These are phyloP conservation scores for Moesziomyces parantarcticus DNA, from an alignment of 1,284 basidiomycete genomes.

Conservation along the genomic window DNA sequence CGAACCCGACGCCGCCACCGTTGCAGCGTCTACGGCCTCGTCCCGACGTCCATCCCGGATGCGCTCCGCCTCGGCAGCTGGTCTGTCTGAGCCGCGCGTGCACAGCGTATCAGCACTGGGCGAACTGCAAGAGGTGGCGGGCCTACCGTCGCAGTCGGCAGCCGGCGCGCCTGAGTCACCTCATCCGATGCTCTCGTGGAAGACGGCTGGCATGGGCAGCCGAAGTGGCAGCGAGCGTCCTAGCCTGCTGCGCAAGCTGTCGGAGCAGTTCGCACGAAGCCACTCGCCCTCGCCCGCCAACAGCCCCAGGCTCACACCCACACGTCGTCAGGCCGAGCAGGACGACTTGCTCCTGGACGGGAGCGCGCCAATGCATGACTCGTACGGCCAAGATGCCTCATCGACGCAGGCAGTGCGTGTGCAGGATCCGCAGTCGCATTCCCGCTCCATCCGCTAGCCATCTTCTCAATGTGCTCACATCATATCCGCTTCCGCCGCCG, in stretches of 20 bases:
- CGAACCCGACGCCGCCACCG: not conserved
- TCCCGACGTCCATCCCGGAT: constrained; percentile 14
- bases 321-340: constrained; percentile 4
- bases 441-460: constrained; percentile 18
- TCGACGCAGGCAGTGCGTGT: too few species aligned
- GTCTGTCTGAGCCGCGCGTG: constrained; percentile 31
- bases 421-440: too few species aligned
- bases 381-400: too few species aligned
- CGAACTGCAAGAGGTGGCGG: constrained; percentile 13
- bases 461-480: too few species aligned
- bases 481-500: too few species aligned
- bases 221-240: constrained; percentile 10
- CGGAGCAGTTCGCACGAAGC: constrained; percentile 30
- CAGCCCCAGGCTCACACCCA: constrained; percentile 25
- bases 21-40: constrained; percentile 1
- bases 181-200: not conserved
- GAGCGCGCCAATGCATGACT: not conserved
- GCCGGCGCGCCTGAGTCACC: constrained; percentile 13
- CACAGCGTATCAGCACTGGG: constrained; percentile 37
- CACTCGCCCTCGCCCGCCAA: constrained; percentile 24
- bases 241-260: constrained; percentile 33
- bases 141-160: not conserved
- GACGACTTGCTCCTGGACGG: constrained; percentile 13
- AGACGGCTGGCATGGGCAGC: not conserved
- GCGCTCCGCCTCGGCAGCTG: constrained; percentile 28